Evolutionary conservation across 441 rosid species (phyloP).

Genomic region (Codiaeum variegatum): DNA sequence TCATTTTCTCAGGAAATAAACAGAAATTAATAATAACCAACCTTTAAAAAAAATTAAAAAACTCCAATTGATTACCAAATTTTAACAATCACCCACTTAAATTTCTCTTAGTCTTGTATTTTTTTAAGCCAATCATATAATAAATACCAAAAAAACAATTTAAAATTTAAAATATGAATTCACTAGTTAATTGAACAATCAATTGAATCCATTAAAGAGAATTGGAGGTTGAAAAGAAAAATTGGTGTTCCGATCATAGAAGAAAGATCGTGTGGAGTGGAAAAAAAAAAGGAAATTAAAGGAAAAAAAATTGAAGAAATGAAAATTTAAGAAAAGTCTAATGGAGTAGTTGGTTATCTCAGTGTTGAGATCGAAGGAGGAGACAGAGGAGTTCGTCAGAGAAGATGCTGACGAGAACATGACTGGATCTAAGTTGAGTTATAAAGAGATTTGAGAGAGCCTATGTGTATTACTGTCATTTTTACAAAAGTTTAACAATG

Average conservation of each 20-base stretch:
- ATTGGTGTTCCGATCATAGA: constrained; percentile 90
- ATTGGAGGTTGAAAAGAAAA: too few species aligned
- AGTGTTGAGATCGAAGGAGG: constrained; percentile 90
- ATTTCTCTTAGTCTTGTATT: too few species aligned
- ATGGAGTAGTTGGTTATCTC: constrained; percentile 42
- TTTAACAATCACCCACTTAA: background rate
- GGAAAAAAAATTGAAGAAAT: background rate
- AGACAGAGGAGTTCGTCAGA: constrained; percentile 67
- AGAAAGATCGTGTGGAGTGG: constrained; percentile 87
- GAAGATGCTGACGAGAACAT: constrained; percentile 46
- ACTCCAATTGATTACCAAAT: background rate
- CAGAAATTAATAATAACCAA: too few species aligned
- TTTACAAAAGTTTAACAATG: too few species aligned
- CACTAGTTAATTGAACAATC: too few species aligned
- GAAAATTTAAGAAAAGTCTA: background rate
- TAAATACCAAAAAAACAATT: too few species aligned
- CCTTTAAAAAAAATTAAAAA: background rate
- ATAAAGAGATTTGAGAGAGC: too few species aligned
- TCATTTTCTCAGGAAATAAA: background rate
- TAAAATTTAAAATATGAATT: too few species aligned
- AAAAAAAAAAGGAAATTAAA: background rate
- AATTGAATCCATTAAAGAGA: too few species aligned
- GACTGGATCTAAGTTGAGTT: constrained; percentile 53
- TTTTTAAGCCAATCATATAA: too few species aligned
- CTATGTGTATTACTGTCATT: too few species aligned